Base-by-base conservation (phyloP, 2,329 filamentous ascomycete genomes). In the Fusarium globosum region DNA sequence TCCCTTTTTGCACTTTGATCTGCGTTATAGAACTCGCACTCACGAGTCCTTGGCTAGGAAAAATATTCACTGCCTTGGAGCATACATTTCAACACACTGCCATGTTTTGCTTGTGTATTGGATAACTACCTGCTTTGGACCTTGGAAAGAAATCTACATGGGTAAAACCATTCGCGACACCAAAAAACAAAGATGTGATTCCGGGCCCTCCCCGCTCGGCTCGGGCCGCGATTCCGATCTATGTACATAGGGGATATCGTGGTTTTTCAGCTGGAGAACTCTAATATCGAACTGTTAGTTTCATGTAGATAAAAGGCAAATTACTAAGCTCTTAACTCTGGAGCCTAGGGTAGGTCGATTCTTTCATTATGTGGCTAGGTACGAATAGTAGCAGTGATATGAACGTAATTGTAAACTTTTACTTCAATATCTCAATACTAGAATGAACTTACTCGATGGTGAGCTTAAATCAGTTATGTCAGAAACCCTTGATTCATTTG, bases 151-250 rank as follows among this genome's bases (percentile, higher is more conserved):
- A 33, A 14, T 13, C 20, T 28, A 14, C 15, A 8, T 36, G 41
- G 16, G 33, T 38, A 38, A 36, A 48, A 20, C 30, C n/a, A 20
- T 26, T 41, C 12, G 23, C 23, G 18, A 30, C 20, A 30, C 36
- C 15, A 33, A 36, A 30, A 28, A 53, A 53, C 28, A 26, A 18
- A 43, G 51, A 42, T 42, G 18, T 33, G 77, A 79, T 21, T 26
- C 23, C n/a, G 23, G n/a, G 45, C 14, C 30, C 20, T 33, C 52
- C 88, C 87, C 13, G 85, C 81, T 36, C 81, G 80, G 23, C 81
- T 83, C 20, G 81, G 85, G 9, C 77, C 78, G 8, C 85, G 84
- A 76, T 85, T 86, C 68, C 79, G 85, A 61, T 75, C 80, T 38
- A 59, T 75, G 80, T 38, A 85, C 84, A 18, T 6, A 14, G 28